Conservation (phyloP, 441 rosid species). For the Cnidoscolus chayamansa region DNA sequence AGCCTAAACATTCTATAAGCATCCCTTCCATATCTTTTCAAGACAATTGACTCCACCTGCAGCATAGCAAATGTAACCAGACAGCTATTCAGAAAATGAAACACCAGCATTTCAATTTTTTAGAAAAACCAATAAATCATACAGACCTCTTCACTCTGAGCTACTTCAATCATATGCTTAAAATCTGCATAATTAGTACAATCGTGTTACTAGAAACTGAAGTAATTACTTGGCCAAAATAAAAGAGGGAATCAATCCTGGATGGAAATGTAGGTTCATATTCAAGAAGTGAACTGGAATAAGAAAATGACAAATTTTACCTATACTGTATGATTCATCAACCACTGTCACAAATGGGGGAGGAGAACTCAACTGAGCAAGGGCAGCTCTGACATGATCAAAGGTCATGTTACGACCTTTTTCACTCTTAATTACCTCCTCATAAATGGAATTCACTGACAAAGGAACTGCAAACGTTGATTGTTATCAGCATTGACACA, state of each 20-base stretch:
- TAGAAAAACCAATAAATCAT: slow-evolving; percentile 11
- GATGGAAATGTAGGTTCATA: background rate
- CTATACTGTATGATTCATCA: slow-evolving; percentile 54
- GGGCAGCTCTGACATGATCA: slow-evolving; percentile 63
- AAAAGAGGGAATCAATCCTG: slow-evolving; percentile 1
- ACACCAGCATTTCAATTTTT: slow-evolving; percentile 13
- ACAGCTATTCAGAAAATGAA: slow-evolving; percentile 10
- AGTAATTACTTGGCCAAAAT: slow-evolving; percentile 19
- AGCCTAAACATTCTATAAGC: slow-evolving; percentile 76
- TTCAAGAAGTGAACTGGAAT: slow-evolving; percentile 1
- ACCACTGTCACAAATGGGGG: slow-evolving; percentile 40
- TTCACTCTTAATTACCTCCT: slow-evolving; percentile 79
- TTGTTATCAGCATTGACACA: slow-evolving; percentile 18
- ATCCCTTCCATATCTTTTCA: slow-evolving; percentile 66
- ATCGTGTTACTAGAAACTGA: slow-evolving; percentile 11
- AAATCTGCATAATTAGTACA: slow-evolving; percentile 49
- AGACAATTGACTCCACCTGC: slow-evolving; percentile 71
- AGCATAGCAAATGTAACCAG: slow-evolving; percentile 18
- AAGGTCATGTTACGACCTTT: slow-evolving; percentile 68
- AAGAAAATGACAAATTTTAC: slow-evolving; percentile 35
- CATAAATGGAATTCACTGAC: slow-evolving; percentile 63
- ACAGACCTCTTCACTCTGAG: slow-evolving; percentile 79
- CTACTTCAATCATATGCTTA: slow-evolving; percentile 56
- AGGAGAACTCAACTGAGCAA: slow-evolving; percentile 47
- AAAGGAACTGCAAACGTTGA: slow-evolving; percentile 51